These are phyloP conservation scores for Hymenotorrendiella dingleyae DNA, from an alignment of 2,329 filamentous ascomycete species.

Conservation along the genomic window DNA sequence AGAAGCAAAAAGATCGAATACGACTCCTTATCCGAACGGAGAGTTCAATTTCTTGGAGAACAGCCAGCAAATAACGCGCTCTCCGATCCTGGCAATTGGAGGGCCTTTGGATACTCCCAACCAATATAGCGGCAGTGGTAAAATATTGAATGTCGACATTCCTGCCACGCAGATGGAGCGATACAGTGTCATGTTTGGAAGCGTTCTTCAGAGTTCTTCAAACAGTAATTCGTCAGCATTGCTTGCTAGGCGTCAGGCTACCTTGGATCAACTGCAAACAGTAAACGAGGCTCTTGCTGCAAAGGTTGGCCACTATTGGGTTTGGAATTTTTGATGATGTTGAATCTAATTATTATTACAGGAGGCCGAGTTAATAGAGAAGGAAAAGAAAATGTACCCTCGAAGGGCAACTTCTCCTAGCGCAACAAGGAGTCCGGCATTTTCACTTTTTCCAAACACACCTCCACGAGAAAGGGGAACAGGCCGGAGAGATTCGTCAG, in stretches of 20 bases:
- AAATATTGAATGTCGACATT: conserved; percentile 69
- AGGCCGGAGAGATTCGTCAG: conserved; percentile 12
- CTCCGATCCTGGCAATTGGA: conserved; percentile 23
- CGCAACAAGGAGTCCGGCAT: conserved; percentile 39
- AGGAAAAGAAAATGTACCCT: conserved; percentile 24
- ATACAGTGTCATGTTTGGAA: conserved; percentile 91
- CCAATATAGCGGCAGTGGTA: conserved; percentile 14
- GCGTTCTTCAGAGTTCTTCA: conserved; percentile 49
- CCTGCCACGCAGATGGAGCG: conserved; percentile 76
- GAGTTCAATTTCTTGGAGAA: too few relatives aligned
- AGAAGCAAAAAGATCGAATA: conserved; percentile 23
- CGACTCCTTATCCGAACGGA: conserved; percentile 21
- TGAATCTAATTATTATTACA: conserved; percentile 20
- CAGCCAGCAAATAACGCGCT: too few relatives aligned
- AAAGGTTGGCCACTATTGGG: conserved; percentile 28
- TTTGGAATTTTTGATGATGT: conserved; percentile 8
- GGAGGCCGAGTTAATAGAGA: conserved; percentile 33
- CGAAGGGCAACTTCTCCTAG: conserved; percentile 47
- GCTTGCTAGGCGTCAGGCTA: conserved; percentile 53
- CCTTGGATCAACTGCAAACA: conserved; percentile 50
- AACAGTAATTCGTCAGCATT: conserved; percentile 32
- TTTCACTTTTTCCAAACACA: conserved; percentile 34
- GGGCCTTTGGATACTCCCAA: conserved; percentile 9
- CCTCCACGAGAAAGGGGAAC: conserved; percentile 20
- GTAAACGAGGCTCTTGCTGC: conserved; percentile 41